Percentiles rank a stretch among this genome's conserved stretches.
Evolutionary conservation across 345 rosid species (phyloP).

Genomic region (Ceriops tagal): DNA sequence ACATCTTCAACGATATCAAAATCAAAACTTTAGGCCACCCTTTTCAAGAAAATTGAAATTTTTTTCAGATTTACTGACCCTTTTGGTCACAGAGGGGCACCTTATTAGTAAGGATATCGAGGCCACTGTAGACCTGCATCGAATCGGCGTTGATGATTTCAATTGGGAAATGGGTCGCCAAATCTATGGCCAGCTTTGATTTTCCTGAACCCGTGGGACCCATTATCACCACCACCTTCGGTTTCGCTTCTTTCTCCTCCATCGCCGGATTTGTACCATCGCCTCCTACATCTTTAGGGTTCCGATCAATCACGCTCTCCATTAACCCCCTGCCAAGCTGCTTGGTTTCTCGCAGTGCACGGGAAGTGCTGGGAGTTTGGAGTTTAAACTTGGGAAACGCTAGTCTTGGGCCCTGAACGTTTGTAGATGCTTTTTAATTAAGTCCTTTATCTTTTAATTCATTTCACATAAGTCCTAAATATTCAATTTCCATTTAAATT

Average conservation of each 20-base stretch:
- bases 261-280: not conserved
- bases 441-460: too few species aligned
- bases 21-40: not conserved
- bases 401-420: too few species aligned
- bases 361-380: too few species aligned
- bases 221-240: conserved; percentile 72
- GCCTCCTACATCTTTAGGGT: too few species aligned
- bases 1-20: not conserved
- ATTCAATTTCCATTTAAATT: too few species aligned
- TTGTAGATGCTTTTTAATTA: too few species aligned
- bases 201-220: conserved; percentile 94
- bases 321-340: too few species aligned
- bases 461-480: too few species aligned
- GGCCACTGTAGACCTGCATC: conserved; percentile 87
- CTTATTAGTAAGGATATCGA: conserved; percentile 86
- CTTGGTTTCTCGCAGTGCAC: too few species aligned
- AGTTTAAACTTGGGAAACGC: too few species aligned
- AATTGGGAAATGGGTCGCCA: conserved; percentile 63
- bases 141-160: conserved; percentile 96
- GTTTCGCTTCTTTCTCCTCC: conserved; percentile 40
- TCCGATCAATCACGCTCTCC: too few species aligned
- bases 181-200: conserved; percentile 78
- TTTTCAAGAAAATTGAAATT: not conserved
- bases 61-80: conserved; percentile 28
- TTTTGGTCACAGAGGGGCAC: conserved; percentile 62